Evolutionary conservation across 2,329 filamentous ascomycete species (phyloP), one percentile per base, ranked within the genome.

Genomic region (Diaporthe sp.): DNA sequence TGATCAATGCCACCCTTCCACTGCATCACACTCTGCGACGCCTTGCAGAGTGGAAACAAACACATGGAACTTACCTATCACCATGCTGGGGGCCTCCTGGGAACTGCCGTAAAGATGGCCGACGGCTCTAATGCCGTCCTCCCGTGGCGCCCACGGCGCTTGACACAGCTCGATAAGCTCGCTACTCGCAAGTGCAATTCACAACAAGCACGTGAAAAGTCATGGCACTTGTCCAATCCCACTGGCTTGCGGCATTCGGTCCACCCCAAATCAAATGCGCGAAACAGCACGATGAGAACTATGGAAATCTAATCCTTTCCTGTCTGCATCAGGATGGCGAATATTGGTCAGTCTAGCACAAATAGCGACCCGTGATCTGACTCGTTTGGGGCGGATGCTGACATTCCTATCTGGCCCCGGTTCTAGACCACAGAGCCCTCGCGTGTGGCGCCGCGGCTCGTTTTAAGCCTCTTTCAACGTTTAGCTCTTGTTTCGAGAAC

Each of bases 71-170:
- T 17, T 3, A 47, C 13, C 19, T 70, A 33, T 33, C 52, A 70
- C 28, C 33, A 52, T 70, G 19, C 45, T 22, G 4, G 25, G 12
- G 33, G 52, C 52, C 55, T 38, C 58, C 50, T 55, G 60, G 42
- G 69, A 60, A 54, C 8, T 69, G 40, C 54, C 22, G 52, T 7
- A 22, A 47, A 33, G 40, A 5, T 28, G 47, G 45, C 70, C 70
- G 61, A 66, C 70, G 70, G 70, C 45, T 68, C n/a, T 52, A 40
- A n/a, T 75, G 70, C 74, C 74, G 61, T 47, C 17, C 74, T 75
- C 70, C 61, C 61, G 68, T 33, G 54, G 28, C 54, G 28, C 52
- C 35, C 54, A 22, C 22, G 60, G 28, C 28, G 40, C 7, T 25
- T 40, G 5, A 10, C 35, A 42, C 10, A 25, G 25, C 33, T 71